phyloP scores from a whole-genome alignment of 495 filamentous ascomycete genomes.

The Neurospora hispaniola region DNA sequence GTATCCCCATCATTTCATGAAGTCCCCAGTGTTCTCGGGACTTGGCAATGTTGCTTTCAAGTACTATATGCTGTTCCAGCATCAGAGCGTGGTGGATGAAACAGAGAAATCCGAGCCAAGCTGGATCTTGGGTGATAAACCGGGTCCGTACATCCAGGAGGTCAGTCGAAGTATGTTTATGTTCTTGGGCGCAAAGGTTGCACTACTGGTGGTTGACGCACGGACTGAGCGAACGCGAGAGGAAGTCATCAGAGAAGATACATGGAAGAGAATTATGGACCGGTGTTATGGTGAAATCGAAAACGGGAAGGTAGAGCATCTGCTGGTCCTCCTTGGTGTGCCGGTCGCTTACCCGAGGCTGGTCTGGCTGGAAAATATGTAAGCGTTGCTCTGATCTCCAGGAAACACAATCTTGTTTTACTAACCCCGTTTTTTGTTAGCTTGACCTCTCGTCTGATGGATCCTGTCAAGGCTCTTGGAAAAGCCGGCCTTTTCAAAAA shows the following conservation, averaged over 20 bases:
- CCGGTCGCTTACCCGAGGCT: conserved; percentile 92
- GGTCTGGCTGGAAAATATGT: conserved; percentile 63
- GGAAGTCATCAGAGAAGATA: conserved; percentile 68
- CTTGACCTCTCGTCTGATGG: conserved; percentile 73
- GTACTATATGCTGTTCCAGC: conserved; percentile 97
- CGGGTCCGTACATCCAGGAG: conserved; percentile 86
- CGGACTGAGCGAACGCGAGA: conserved; percentile 79
- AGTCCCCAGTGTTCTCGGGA: conserved; percentile 79
- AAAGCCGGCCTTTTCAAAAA: conserved; percentile 70
- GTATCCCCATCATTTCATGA: conserved; percentile 87
- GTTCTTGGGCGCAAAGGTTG: conserved; percentile 63
- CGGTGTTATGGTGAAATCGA: conserved; percentile 70
- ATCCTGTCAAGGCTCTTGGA: conserved; percentile 78
- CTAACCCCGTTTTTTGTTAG: conserved; percentile 29
- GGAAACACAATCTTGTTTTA: background rate
- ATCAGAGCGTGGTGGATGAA: conserved; percentile 76
- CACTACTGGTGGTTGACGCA: conserved; percentile 81
- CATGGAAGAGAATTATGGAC: conserved; percentile 76
- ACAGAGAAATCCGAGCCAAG: conserved; percentile 74
- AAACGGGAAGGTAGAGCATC: conserved; percentile 74
- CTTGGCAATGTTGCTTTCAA: conserved; percentile 89
- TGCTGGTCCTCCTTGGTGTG: conserved; percentile 75
- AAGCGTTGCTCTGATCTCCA: conserved; percentile 14
- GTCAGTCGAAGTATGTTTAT: conserved; percentile 79
- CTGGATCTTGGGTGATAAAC: conserved; percentile 71